Conservation (phyloP, 2,329 filamentous ascomycete species). For the Paecilomyces formosus region DNA sequence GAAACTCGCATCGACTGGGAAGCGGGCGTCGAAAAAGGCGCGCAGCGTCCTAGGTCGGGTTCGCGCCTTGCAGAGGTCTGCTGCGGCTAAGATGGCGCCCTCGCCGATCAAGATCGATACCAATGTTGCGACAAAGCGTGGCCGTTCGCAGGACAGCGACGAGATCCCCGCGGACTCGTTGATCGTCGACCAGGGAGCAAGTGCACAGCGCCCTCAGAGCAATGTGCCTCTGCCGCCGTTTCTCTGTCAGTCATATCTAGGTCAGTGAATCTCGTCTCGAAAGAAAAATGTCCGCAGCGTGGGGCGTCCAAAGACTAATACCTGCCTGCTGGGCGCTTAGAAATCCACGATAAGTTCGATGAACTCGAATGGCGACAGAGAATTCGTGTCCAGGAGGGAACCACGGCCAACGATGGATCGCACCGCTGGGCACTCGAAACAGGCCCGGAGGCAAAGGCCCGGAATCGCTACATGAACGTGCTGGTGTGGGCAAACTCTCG, state of each 20-base stretch:
- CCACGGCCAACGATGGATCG: slow-evolving; percentile 36
- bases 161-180: slow-evolving; percentile 18
- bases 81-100: slow-evolving; percentile 35
- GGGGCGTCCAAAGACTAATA: slow-evolving; percentile 1
- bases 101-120: slow-evolving; percentile 33
- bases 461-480: slow-evolving; percentile 86
- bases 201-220: slow-evolving; percentile 18
- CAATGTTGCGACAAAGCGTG: slow-evolving; percentile 31
- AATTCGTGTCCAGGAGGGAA: slow-evolving; percentile 43
- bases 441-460: slow-evolving; percentile 47
- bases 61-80: slow-evolving; percentile 31
- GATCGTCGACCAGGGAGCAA: slow-evolving; percentile 18
- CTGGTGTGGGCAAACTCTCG: slow-evolving; percentile 84
- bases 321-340: slow-evolving; percentile 26
- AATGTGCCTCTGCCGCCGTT: slow-evolving; percentile 29
- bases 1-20: slow-evolving; percentile 23
- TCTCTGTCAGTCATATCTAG: slow-evolving; percentile 28
- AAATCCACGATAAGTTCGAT: slow-evolving; percentile 53
- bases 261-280: slow-evolving; percentile 17
- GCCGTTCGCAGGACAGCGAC: slow-evolving; percentile 26
- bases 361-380: slow-evolving; percentile 56
- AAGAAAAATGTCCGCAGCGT: background rate
- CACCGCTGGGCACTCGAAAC: slow-evolving; percentile 54
- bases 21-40: slow-evolving; percentile 30
- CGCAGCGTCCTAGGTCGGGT: slow-evolving; percentile 34